These are phyloP conservation scores for Cyclotella atomus DNA, from an alignment of 108 stramenopile genomes.

Conservation along the genomic window DNA sequence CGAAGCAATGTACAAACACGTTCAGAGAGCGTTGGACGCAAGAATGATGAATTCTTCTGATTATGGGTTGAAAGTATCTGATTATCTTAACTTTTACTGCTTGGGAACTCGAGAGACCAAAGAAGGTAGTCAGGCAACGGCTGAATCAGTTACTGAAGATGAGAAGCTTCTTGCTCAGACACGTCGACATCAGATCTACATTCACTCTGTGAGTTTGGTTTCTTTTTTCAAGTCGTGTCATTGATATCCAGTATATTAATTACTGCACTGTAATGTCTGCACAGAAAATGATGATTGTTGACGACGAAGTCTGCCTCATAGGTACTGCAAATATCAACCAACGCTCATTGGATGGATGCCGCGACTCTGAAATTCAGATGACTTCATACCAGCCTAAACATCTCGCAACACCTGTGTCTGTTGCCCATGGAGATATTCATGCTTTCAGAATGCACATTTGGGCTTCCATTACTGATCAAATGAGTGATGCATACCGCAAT, in stretches of 20 bases:
- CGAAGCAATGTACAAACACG: slow-evolving; percentile 53
- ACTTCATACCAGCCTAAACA: slow-evolving; percentile 55
- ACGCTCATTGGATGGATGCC: slow-evolving; percentile 59
- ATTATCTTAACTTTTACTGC: slow-evolving; percentile 59
- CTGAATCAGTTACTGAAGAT: slow-evolving; percentile 27
- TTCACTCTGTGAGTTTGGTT: slow-evolving; percentile 55
- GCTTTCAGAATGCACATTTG: slow-evolving; percentile 50
- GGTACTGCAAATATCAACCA: slow-evolving; percentile 76
- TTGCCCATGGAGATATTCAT: slow-evolving; percentile 51
- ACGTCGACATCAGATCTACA: slow-evolving; percentile 63
- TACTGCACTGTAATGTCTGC: too few relatives aligned
- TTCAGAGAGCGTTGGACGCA: slow-evolving; percentile 31
- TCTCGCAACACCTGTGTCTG: slow-evolving; percentile 36
- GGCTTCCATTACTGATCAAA: slow-evolving; percentile 47
- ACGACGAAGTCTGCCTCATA: slow-evolving; percentile 65
- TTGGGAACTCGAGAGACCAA: slow-evolving; percentile 46
- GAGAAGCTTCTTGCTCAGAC: slow-evolving; percentile 45
- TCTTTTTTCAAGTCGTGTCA: too few relatives aligned
- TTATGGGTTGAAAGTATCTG: slow-evolving; percentile 46
- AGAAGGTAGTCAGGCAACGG: slow-evolving; percentile 42
- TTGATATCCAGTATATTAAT: too few relatives aligned
- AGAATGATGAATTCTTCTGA: slow-evolving; percentile 44
- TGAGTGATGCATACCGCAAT: slow-evolving; percentile 52
- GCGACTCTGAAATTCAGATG: slow-evolving; percentile 69
- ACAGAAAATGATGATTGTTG: slow-evolving; percentile 71